phyloP scores from a whole-genome alignment of 164 flowering plant genomes.

The Vitis cinerea region DNA sequence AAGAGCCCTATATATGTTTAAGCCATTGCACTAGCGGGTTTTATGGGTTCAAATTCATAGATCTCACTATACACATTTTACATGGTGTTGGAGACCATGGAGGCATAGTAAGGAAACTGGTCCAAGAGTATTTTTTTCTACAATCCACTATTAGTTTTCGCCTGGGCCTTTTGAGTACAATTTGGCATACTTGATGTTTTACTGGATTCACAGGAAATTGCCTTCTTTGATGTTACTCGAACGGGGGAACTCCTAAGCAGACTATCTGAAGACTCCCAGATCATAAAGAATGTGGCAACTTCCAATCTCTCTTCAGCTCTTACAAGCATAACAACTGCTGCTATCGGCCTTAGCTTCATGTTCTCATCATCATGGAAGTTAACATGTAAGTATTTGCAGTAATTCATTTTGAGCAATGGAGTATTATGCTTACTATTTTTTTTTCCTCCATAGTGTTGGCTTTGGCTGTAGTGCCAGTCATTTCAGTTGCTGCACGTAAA shows the following conservation, averaged over 20 bases:
- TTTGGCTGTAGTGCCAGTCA: constrained; percentile 70
- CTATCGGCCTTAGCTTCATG: constrained; percentile 90
- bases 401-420: neutral
- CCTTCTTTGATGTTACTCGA: constrained; percentile 90
- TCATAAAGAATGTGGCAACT: constrained; percentile 97
- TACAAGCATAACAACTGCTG: constrained; percentile 70
- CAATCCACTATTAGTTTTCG: neutral
- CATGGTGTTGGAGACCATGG: too few species aligned
- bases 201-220: constrained; percentile 57
- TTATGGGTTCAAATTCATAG: too few species aligned
- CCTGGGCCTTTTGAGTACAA: neutral
- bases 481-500: constrained; percentile 68
- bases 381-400: constrained; percentile 56
- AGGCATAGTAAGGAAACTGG: too few species aligned
- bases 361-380: constrained; percentile 92
- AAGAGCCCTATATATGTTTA: too few species aligned
- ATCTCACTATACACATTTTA: too few species aligned
- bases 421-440: constrained; percentile 1
- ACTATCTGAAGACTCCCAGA: constrained; percentile 95
- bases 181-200: neutral
- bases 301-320: constrained; percentile 94
- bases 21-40: too few species aligned
- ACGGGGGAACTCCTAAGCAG: constrained; percentile 97
- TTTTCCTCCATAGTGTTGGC: constrained; percentile 59
- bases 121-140: neutral